Evolutionary conservation across 805 yeast species (phyloP), one percentile per base, ranked within the genome.

Genomic region (Ogataea thermomethanolica): DNA sequence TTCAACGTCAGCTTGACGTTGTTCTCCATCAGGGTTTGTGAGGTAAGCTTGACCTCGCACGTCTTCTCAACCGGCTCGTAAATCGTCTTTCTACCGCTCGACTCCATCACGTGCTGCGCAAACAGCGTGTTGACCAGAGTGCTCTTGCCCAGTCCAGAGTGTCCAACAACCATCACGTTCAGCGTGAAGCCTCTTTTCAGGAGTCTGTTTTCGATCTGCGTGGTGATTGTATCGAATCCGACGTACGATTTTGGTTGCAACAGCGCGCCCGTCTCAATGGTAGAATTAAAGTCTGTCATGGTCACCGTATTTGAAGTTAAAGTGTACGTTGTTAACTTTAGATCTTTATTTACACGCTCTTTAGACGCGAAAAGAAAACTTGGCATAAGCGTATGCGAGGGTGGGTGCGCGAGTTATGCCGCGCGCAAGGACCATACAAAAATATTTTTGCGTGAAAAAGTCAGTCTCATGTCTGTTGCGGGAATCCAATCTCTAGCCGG

Each of bases 201-300:
- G 54, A 93, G 70, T 53, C 96, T 79, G 63, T 83, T 88, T 65
- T 93, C 97, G 58, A 93, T 93, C 67, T 93, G 99, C 26, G 84
- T 76, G 36, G 98, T 91, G 66, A 93, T 91, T 47, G 97, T 83
- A 66, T 93, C 98, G 62, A 93, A 91, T 33, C 99, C 99, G 49
- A 93, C 98, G 62, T 90, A 90, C 41, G 79, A 76, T 33, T 71
- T 66, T 20, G 96, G 96, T 47, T 77, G 78, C 8, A 61, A 40
- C 29, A 45, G 31, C 5, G 49, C 29, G 17, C 37, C 29, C 24
- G 43, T 30, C 15, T 42, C 35, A 29, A 24, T 36, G 31, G 31
- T 35, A 25, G 32, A n/a, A 34, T 45, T 44, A 30, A 37, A 37
- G 25, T 45, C 51, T 24, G 50, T 17, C 45, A 35, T 37, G 10